Evolutionary conservation across 352 stramenopile species (phyloP), one percentile per base, ranked within the genome.

Genomic region (Phytophthora cactorum): DNA sequence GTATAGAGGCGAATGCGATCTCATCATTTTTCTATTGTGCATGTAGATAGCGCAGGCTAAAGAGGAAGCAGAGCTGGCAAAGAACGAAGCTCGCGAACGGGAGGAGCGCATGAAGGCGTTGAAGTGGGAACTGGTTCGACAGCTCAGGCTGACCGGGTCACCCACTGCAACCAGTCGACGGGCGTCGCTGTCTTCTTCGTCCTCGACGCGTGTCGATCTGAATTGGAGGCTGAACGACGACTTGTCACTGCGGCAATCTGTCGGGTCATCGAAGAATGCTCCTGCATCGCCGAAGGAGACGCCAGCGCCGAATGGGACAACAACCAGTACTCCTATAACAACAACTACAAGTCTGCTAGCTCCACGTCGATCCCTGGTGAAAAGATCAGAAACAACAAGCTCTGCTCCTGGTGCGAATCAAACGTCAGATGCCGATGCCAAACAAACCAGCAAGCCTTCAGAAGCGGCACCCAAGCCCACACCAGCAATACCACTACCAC

Each of bases 111-210:
- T 87, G 72, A 89, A 90, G 61, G 84, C 78, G 3, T 57, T 92
- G 36, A 90, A 92, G 49, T 92, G 82, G 82, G 84, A 92, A 59
- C 72, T 92, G 10, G 79, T 92, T 38, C 84, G 84, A 0, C 78
- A 86, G 12, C 66, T 89, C 9, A 63, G 46, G 28, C n/a, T 75
- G 29, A 67, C 62, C n/a, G 67, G 67, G 12, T 66, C 55, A n/a
- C 44, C 54, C 44, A 43, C 46, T 3, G 74, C 72, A 2, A 60
- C 15, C 1, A 74, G 64, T 14, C 36, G 52, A 5, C 60, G 64
- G 25, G 58, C 65, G 2, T 63, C 54, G 3, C 58, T 70, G 3
- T 60, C 70, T n/a, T 54, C 58, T 8, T 52, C 63, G 5, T 62
- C 64, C 1, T 75, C 78, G 1, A 66, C 77, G 6, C 69, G 74